Evolutionary conservation across 495 filamentous ascomycete species (phyloP).

Genomic region (Aspergillus nanangensis): DNA sequence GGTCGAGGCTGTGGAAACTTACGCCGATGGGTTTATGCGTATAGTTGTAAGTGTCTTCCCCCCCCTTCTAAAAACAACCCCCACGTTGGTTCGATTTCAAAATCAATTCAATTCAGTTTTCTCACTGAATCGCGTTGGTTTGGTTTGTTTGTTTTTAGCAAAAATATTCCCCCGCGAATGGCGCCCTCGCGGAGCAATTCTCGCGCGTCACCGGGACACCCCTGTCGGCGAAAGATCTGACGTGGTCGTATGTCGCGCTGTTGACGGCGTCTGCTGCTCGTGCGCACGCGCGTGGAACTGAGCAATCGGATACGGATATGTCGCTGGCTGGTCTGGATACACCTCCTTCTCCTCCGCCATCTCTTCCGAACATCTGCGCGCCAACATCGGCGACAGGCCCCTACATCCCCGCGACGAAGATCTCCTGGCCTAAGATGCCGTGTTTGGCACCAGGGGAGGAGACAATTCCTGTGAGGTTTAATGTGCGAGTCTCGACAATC

Average conservation of each 20-base stretch:
- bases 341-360: no score
- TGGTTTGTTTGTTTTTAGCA: no score
- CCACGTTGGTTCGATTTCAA: not conserved
- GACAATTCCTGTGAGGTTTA: not conserved
- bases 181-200: constrained; percentile 54
- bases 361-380: no score
- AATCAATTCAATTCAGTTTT: constrained; percentile 10
- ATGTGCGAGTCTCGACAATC: not conserved
- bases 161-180: constrained; percentile 42
- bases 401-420: no score
- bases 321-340: no score
- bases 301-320: no score
- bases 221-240: constrained; percentile 43
- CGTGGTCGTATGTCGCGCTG: constrained; percentile 38
- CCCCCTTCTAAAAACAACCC: not conserved
- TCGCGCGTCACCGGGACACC: constrained; percentile 43
- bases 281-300: not conserved
- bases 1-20: not conserved
- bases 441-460: no score
- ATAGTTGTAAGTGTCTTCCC: not conserved
- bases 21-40: not conserved
- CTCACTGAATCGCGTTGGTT: no score
- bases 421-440: no score
- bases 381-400: no score
- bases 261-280: not conserved